Percentiles rank a stretch among this genome's conserved stretches.
Evolutionary conservation across 2,329 filamentous ascomycete genomes (phyloP).

Genomic region (Teratosphaeria zuluensis): DNA sequence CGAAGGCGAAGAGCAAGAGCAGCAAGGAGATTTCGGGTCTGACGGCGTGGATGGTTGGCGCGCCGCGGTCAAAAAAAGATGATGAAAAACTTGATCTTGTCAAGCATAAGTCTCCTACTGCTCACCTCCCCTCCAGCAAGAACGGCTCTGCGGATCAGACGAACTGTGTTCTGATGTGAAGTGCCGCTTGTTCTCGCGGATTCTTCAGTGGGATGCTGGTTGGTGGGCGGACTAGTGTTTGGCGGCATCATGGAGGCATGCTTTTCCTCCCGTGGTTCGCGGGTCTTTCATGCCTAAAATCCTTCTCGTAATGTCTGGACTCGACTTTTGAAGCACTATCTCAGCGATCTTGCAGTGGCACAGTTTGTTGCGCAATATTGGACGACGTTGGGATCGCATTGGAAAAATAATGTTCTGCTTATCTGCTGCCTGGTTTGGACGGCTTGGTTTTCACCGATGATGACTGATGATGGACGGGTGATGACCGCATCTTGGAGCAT

Average conservation of each 20-base stretch:
- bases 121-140: background rate
- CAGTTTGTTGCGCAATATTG: background rate
- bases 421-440: background rate
- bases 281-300: constrained; percentile 20
- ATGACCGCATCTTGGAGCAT: background rate
- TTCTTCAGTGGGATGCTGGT: background rate
- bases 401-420: background rate
- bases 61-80: constrained; percentile 11
- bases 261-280: constrained; percentile 18
- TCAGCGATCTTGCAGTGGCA: background rate
- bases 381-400: background rate
- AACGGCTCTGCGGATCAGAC: constrained; percentile 1
- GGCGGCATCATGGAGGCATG: constrained; percentile 15
- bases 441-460: background rate
- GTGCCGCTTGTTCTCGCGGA: constrained; percentile 4
- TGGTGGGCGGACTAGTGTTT: constrained; percentile 5
- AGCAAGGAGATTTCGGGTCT: constrained; percentile 17
- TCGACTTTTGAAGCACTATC: background rate
- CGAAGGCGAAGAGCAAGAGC: constrained; percentile 11
- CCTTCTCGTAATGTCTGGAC: background rate
- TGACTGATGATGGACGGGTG: background rate
- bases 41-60: constrained; percentile 20
- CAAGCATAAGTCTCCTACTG: constrained; percentile 1
- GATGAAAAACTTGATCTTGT: constrained; percentile 13
- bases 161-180: constrained; percentile 4